Percentiles rank a stretch among this genome's conserved stretches.
Conservation (phyloP, 2,329 filamentous ascomycete genomes). For the Neofusicoccum laricinum region DNA sequence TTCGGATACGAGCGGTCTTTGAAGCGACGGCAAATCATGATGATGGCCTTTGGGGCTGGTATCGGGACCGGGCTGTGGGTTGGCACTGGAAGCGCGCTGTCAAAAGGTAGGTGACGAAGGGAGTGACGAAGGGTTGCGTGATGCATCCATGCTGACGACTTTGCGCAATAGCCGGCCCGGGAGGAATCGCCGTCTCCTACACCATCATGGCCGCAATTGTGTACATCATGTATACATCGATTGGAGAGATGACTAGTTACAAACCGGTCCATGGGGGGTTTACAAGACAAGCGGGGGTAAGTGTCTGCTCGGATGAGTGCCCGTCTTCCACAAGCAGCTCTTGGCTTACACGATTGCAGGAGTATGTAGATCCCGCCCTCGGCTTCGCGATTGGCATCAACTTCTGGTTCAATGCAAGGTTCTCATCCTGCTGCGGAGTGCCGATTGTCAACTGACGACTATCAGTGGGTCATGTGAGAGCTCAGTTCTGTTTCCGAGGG, state of each 20-base stretch:
- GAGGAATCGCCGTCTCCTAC: slow-evolving; percentile 16
- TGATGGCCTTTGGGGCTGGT: slow-evolving; percentile 16
- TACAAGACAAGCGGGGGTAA: slow-evolving; percentile 5
- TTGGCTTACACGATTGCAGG: neutral
- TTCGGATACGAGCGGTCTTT: slow-evolving; percentile 12
- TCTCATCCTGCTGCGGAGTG: too few relatives aligned
- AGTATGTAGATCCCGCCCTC: slow-evolving; percentile 17
- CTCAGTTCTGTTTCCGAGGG: neutral
- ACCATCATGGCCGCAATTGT: slow-evolving; percentile 15
- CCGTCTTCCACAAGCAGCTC: too few relatives aligned
- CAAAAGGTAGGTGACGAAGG: neutral
- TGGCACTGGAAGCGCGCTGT: slow-evolving; percentile 14
- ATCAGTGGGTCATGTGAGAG: slow-evolving; percentile 11
- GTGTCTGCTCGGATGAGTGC: too few relatives aligned
- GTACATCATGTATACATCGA: slow-evolving; percentile 15
- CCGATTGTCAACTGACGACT: neutral
- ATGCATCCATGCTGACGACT: neutral
- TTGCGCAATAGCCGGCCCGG: slow-evolving; percentile 5
- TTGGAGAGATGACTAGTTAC: slow-evolving; percentile 15
- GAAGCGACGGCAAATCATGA: slow-evolving; percentile 15
- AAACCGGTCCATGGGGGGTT: slow-evolving; percentile 14
- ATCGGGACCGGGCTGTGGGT: slow-evolving; percentile 16
- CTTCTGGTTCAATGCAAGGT: slow-evolving; percentile 15
- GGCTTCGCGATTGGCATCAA: slow-evolving; percentile 17
- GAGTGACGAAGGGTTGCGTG: neutral